phyloP scores from a whole-genome alignment of 352 stramenopile species.

The Pilasporangium apinafurcum region DNA sequence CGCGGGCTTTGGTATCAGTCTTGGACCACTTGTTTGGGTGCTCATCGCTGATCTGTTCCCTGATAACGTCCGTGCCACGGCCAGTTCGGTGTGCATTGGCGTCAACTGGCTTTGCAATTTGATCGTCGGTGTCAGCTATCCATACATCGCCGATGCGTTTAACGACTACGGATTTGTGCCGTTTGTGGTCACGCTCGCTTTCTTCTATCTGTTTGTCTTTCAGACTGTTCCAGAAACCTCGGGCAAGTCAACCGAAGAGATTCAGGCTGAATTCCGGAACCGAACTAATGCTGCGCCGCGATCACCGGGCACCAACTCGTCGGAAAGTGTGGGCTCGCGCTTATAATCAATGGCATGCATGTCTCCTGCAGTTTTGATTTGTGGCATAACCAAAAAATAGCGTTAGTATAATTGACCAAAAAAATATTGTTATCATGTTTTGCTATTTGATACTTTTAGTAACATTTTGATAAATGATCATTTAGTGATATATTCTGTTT shows the following conservation, averaged over 20 bases:
- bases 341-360: too few relatives aligned
- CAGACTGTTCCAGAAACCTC: conserved; percentile 32
- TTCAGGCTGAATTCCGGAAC: conserved; percentile 36
- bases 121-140: conserved; percentile 42
- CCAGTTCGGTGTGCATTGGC: conserved; percentile 18
- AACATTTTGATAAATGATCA: too few relatives aligned
- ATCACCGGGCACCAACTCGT: too few relatives aligned
- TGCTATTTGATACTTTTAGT: too few relatives aligned
- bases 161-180: conserved; percentile 23
- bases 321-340: too few relatives aligned
- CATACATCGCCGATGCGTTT: conserved; percentile 27
- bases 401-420: too few relatives aligned
- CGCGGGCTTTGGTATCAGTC: conserved; percentile 18
- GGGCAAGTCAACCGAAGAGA: conserved; percentile 42
- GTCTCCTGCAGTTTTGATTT: too few relatives aligned
- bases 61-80: conserved; percentile 27
- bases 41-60: conserved; percentile 43
- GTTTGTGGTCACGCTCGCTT: conserved; percentile 24
- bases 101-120: conserved; percentile 30
- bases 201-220: conserved; percentile 21
- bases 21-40: conserved; percentile 30
- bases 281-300: too few relatives aligned
- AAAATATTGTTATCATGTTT: too few relatives aligned
- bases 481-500: too few relatives aligned
- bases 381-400: too few relatives aligned